These are phyloP conservation scores for Pezicula carpinea DNA, from an alignment of 2,329 filamentous ascomycete genomes.

Conservation along the genomic window DNA sequence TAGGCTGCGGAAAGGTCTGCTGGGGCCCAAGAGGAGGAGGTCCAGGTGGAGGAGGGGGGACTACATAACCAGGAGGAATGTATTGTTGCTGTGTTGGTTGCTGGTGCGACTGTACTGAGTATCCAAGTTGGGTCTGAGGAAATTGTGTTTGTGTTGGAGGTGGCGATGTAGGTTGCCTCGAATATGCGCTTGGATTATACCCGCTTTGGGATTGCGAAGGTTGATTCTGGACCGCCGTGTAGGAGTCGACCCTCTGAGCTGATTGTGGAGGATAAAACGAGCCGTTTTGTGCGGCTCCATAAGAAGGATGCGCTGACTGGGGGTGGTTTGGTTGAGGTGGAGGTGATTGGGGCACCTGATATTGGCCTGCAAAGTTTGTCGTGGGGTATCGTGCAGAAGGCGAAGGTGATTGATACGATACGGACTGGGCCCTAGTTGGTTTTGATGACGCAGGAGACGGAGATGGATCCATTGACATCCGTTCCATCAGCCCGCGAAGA, in stretches of 20 bases:
- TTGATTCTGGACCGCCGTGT: slow-evolving; percentile 34
- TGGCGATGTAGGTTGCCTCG: slow-evolving; percentile 45
- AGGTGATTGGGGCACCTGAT: slow-evolving; percentile 53
- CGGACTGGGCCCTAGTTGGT: slow-evolving; percentile 27
- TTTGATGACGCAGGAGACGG: slow-evolving; percentile 36
- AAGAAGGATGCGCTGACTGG: slow-evolving; percentile 37
- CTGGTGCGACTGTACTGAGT: slow-evolving; percentile 29
- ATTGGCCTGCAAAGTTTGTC: slow-evolving; percentile 51
- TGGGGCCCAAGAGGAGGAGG: slow-evolving; percentile 49
- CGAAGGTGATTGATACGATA: slow-evolving; percentile 31
- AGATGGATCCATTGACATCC: slow-evolving; percentile 79
- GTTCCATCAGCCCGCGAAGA: slow-evolving; percentile 85
- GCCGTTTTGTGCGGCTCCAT: slow-evolving; percentile 36
- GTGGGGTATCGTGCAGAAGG: slow-evolving; percentile 45
- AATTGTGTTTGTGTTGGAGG: slow-evolving; percentile 51
- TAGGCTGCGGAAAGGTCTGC: slow-evolving; percentile 41
- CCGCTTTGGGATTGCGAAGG: slow-evolving; percentile 48
- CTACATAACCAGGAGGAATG: slow-evolving; percentile 60
- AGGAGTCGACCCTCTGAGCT: slow-evolving; percentile 43
- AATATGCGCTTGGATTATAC: slow-evolving; percentile 35
- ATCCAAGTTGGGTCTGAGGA: slow-evolving; percentile 21
- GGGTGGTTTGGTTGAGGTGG: slow-evolving; percentile 34
- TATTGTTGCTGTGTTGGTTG: slow-evolving; percentile 36
- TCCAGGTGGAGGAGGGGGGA: slow-evolving; percentile 62
- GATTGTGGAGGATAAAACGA: slow-evolving; percentile 23